Conservation (phyloP, 2,329 filamentous ascomycete genomes). For the Coniochaeta ligniaria region DNA sequence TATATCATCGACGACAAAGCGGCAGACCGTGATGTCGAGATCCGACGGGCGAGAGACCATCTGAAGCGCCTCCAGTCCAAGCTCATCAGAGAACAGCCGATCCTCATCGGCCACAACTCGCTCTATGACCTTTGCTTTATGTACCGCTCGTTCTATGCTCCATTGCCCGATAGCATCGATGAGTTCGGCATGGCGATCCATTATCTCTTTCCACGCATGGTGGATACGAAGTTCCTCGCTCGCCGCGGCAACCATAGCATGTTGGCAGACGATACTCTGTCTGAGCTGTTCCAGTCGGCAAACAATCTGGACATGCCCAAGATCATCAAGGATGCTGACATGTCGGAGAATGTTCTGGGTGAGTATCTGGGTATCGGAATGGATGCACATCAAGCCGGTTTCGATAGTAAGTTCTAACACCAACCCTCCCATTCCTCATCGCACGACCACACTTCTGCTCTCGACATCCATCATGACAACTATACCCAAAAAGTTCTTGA, state of each 20-base stretch:
- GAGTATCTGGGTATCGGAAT: background rate
- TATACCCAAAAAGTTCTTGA: background rate
- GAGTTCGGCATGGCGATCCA: constrained; percentile 46
- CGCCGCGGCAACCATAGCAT: constrained; percentile 68
- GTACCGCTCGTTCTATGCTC: constrained; percentile 53
- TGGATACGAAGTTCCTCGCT: constrained; percentile 70
- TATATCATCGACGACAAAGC: constrained; percentile 1
- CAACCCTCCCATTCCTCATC: background rate
- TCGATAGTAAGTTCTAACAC: constrained; percentile 37
- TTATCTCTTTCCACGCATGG: constrained; percentile 31
- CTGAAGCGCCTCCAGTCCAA: constrained; percentile 17
- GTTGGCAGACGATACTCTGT: constrained; percentile 37
- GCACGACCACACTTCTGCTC: too few species aligned
- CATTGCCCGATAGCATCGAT: constrained; percentile 43
- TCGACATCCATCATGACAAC: too few species aligned
- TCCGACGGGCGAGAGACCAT: constrained; percentile 5
- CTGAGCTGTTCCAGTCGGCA: constrained; percentile 6
- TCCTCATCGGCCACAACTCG: constrained; percentile 58
- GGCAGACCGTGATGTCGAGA: background rate
- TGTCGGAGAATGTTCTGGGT: background rate
- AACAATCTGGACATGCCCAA: background rate
- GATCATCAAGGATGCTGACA: background rate
- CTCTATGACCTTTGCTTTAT: constrained; percentile 59
- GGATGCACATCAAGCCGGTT: constrained; percentile 49
- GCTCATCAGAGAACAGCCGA: constrained; percentile 19